These are phyloP conservation scores for Moelleriella libera DNA, from an alignment of 2,329 filamentous ascomycete genomes.

Conservation along the genomic window DNA sequence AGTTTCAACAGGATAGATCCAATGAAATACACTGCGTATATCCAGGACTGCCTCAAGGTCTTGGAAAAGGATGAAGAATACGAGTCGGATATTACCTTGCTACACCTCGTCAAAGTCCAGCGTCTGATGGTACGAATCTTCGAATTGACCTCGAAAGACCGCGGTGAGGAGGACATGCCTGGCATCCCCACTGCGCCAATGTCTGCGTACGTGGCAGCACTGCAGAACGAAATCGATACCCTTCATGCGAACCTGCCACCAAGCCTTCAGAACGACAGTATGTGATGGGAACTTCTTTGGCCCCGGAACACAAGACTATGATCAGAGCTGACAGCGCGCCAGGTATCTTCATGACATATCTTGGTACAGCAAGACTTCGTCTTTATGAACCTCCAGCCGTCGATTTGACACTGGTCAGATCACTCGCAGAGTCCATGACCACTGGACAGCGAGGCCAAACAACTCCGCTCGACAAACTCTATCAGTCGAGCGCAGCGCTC, in stretches of 20 bases:
- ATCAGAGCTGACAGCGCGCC: neutral
- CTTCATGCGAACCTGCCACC: constrained; percentile 21
- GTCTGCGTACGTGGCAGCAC: constrained; percentile 30
- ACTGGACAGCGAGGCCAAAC: constrained; percentile 20
- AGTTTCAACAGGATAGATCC: constrained; percentile 30
- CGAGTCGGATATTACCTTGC: constrained; percentile 29
- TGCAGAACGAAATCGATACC: constrained; percentile 29
- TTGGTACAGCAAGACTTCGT: constrained; percentile 25
- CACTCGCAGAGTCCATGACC: constrained; percentile 27
- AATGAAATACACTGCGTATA: constrained; percentile 35
- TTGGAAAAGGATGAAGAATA: constrained; percentile 29
- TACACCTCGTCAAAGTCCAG: constrained; percentile 33
- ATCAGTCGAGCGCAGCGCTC: constrained; percentile 30
- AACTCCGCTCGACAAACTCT: constrained; percentile 34
- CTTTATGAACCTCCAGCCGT: constrained; percentile 33
- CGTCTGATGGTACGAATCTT: constrained; percentile 35
- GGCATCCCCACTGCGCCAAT: constrained; percentile 23
- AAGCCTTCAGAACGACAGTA: constrained; percentile 22
- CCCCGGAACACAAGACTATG: neutral
- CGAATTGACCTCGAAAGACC: constrained; percentile 21
- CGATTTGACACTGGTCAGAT: constrained; percentile 23
- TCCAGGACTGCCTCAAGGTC: constrained; percentile 33
- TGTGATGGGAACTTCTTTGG: constrained; percentile 6
- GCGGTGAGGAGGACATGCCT: constrained; percentile 16
- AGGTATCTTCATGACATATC: constrained; percentile 11